A percentile compares a stretch with the other conserved stretches of the same genome.
Conservation (phyloP, 495 filamentous ascomycete species). For the Xylaria nigripes region DNA sequence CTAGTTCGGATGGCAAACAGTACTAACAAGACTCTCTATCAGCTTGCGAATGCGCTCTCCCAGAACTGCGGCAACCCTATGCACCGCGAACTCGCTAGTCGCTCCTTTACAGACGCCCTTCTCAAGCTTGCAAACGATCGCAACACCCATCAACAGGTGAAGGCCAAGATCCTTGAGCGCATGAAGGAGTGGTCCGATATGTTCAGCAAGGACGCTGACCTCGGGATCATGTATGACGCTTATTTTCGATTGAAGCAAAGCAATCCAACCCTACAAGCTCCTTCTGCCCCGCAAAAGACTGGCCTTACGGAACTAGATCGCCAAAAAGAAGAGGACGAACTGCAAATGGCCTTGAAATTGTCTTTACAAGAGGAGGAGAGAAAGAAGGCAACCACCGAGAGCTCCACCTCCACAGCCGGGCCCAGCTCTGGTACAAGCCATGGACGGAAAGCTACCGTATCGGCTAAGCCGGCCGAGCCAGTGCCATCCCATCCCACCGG, state of each 20-base stretch:
- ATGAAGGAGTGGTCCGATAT: conserved; percentile 96
- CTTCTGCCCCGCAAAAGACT: conserved; percentile 84
- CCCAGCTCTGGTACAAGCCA: conserved; percentile 24
- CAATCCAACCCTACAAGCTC: conserved; percentile 88
- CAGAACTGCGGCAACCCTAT: conserved; percentile 91
- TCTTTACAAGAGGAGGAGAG: conserved; percentile 76
- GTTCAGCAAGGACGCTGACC: conserved; percentile 82
- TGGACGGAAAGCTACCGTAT: conserved; percentile 16
- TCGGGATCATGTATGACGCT: conserved; percentile 96
- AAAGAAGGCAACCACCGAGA: conserved; percentile 33
- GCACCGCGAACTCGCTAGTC: conserved; percentile 86
- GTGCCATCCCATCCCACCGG: conserved; percentile 38
- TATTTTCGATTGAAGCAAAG: conserved; percentile 74
- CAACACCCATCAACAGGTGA: conserved; percentile 94
- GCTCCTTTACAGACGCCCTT: conserved; percentile 93
- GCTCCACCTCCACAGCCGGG: conserved; percentile 19
- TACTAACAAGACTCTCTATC: background rate
- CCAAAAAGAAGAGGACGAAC: conserved; percentile 92
- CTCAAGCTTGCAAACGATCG: conserved; percentile 84
- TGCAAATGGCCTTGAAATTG: conserved; percentile 90
- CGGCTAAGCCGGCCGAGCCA: conserved; percentile 19
- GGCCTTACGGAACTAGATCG: conserved; percentile 84
- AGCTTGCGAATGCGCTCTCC: conserved; percentile 86
- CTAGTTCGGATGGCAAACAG: background rate
- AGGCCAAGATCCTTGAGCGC: conserved; percentile 90